Conservation (phyloP, 2,329 filamentous ascomycete species). For the Aspergillus terreus region DNA sequence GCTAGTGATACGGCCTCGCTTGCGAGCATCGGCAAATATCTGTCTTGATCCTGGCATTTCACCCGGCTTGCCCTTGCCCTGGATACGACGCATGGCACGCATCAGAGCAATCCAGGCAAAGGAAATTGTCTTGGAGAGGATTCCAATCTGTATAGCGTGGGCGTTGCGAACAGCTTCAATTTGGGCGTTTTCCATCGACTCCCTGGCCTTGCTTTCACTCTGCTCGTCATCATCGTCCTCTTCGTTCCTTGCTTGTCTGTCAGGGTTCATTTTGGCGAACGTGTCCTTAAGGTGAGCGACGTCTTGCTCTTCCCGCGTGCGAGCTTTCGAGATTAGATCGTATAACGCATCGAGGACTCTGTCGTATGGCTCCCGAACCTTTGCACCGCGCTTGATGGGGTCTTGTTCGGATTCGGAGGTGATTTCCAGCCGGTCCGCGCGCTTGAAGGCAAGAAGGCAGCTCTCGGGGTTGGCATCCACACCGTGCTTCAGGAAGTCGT, state of each 20-base stretch:
- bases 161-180: constrained; percentile 60
- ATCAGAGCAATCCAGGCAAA: constrained; percentile 94
- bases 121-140: constrained; percentile 80
- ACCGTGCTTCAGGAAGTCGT: constrained; percentile 76
- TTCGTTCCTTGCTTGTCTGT: constrained; percentile 36
- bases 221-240: constrained; percentile 56
- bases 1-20: constrained; percentile 81
- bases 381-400: constrained; percentile 59
- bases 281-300: constrained; percentile 53
- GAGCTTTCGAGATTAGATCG: constrained; percentile 69
- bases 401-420: constrained; percentile 74
- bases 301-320: constrained; percentile 62
- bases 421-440: constrained; percentile 80
- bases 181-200: constrained; percentile 52
- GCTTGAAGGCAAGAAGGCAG: constrained; percentile 82
- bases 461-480: constrained; percentile 90
- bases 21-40: constrained; percentile 84
- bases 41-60: constrained; percentile 71
- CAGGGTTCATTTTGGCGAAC: constrained; percentile 43
- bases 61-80: constrained; percentile 74
- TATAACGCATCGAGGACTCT: constrained; percentile 84
- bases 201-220: constrained; percentile 46
- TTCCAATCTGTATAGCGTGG: constrained; percentile 67
- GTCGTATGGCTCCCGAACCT: constrained; percentile 79
- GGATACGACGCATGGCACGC: constrained; percentile 87